Evolutionary conservation across 768 basidiomycete genomes (phyloP), one percentile per base, ranked within the genome.

Genomic region (Xerocomellus intermedius): DNA sequence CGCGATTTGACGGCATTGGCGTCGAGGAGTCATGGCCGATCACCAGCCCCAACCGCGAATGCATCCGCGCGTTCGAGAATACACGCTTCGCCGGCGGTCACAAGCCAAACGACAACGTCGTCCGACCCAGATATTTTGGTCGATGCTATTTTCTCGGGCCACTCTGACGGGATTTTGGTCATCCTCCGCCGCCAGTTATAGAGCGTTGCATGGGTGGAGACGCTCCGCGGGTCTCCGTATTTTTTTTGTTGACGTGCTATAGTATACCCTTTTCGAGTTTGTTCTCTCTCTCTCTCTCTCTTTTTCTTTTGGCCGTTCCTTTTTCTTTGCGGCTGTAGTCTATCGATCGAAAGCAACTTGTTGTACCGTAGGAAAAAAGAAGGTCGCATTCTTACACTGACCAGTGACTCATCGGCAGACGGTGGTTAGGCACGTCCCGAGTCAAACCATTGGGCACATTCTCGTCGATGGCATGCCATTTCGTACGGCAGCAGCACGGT

Each of bases 141-240:
- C 13, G 90, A 91, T 63, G 86, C 89, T 2, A 91, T 92, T 51
- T 91, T 92, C 65, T 89, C 88, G 33, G 89, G 87, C 5, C 90
- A 91, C 66, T 91, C 90, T 28, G 90, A 92, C 65, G 90, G 90
- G 5, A 75, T 92, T 53, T 82, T 92, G 75, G 86, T 90, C 58
- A 89, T 92, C 60, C 72, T 92, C 13, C 82, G 90, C 9, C 42
- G 44, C 35, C 6, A 38, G 17, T 35, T 8, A 30, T 49, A 44
- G 47, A 3, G 24, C 30, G 5, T 35, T 21, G 22, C 17, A 33
- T 43, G 26, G 43, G 21, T 35, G 16, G n/a, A 38, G 19, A 41
- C n/a, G 41, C 17, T 37, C 4, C 13, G 3, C 9, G 16, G 26
- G 5, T 8, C 26, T 7, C 21, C 7, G 14, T 10, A 21, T 12